Conservation (phyloP, 495 filamentous ascomycete genomes). For the Hyphodiscus hymeniophilus region DNA sequence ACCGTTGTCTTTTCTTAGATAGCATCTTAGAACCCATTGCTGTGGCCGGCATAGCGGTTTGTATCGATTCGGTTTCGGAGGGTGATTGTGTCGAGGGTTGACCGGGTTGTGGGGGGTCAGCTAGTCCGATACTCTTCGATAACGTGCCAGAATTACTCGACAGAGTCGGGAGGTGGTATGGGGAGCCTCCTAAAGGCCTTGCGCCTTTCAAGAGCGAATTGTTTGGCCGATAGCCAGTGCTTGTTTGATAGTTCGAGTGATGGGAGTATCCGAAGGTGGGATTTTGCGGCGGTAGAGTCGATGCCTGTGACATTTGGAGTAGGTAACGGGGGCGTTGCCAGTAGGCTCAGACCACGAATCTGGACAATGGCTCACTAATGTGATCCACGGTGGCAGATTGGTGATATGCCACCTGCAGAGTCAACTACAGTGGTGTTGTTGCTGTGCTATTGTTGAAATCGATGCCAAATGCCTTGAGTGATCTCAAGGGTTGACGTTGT, state of each 20-base stretch:
- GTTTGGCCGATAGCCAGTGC: conserved; percentile 19
- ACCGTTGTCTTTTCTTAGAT: conserved; percentile 44
- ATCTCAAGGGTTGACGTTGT: too few relatives aligned
- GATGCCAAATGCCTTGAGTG: too few relatives aligned
- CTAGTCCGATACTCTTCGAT: conserved; percentile 11
- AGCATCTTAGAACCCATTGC: conserved; percentile 21
- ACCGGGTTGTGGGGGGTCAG: conserved; percentile 18
- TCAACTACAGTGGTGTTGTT: too few relatives aligned
- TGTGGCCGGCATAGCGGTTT: conserved; percentile 30
- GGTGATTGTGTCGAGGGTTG: conserved; percentile 12
- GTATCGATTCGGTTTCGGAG: conserved; percentile 11
- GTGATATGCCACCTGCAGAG: too few relatives aligned
- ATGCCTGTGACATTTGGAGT: conserved; percentile 23
- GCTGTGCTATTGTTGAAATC: too few relatives aligned
- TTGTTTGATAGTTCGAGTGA: conserved; percentile 52
- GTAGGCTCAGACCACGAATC: too few relatives aligned
- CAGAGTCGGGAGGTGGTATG: conserved; percentile 21
- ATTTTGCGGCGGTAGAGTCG: conserved; percentile 58
- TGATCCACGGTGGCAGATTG: too few relatives aligned
- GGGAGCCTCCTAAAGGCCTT: conserved; percentile 19
- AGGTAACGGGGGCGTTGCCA: neutral
- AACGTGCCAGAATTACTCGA: conserved; percentile 20
- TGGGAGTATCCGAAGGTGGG: conserved; percentile 62
- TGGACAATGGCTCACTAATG: too few relatives aligned
- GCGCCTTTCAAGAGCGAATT: conserved; percentile 19